Evolutionary conservation across 495 filamentous ascomycete genomes (phyloP).

Genomic region (Aspergillus leporis): DNA sequence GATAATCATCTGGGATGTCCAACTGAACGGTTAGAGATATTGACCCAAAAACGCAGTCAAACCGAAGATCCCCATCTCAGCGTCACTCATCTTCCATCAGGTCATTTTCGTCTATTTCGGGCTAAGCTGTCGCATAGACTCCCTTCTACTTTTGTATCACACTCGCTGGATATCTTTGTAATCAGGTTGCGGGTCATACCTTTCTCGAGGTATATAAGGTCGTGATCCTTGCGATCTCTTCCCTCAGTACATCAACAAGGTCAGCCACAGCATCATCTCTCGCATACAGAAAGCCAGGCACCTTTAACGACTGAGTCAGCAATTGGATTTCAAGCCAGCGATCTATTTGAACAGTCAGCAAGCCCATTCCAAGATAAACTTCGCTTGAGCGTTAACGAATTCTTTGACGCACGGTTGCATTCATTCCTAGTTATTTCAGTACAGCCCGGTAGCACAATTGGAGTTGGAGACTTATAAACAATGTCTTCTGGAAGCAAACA

Average conservation of each 20-base stretch:
- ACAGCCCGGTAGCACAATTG: not conserved
- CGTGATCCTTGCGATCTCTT: not conserved
- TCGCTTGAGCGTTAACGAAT: not conserved
- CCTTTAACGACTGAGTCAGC: not conserved
- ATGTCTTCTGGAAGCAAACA: constrained; percentile 25
- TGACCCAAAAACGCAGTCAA: constrained; percentile 11
- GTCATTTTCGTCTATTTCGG: constrained; percentile 6
- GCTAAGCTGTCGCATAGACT: constrained; percentile 2
- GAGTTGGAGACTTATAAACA: constrained; percentile 7
- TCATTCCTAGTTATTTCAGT: not conserved
- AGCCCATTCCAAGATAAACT: not conserved
- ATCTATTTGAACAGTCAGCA: not conserved
- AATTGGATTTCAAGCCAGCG: not conserved
- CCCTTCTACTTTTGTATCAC: constrained; percentile 19
- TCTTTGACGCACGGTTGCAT: not conserved
- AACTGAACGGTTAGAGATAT: not conserved
- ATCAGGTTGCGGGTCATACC: constrained; percentile 2
- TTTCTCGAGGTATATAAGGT: constrained; percentile 18
- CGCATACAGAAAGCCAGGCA: not conserved
- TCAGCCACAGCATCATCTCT: not conserved
- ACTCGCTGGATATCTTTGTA: constrained; percentile 5
- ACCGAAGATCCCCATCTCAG: constrained; percentile 25
- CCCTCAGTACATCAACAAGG: constrained; percentile 8
- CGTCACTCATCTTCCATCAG: constrained; percentile 10
- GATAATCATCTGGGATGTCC: not conserved